phyloP scores from a whole-genome alignment of 2,329 filamentous ascomycete species.

The Madurella mycetomatis region DNA sequence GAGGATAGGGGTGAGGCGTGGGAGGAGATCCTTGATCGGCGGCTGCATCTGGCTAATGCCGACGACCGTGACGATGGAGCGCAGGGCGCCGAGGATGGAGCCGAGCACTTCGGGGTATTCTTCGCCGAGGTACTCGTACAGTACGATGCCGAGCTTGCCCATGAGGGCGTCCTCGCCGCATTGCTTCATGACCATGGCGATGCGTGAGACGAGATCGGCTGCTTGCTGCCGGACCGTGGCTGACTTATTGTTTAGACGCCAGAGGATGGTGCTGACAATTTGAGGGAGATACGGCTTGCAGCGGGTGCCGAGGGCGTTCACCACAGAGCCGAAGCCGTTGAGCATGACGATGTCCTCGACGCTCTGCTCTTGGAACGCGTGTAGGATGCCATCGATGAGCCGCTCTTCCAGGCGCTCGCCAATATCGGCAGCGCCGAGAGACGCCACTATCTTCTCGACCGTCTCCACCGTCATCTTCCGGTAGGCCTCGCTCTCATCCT shows the following conservation, averaged over 20 bases:
- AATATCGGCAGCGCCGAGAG: constrained; percentile 89
- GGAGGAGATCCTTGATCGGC: constrained; percentile 91
- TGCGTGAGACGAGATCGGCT: constrained; percentile 91
- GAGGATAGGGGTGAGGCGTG: constrained; percentile 93
- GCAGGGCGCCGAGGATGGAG: constrained; percentile 89
- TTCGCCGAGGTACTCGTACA: constrained; percentile 97
- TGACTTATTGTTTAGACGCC: constrained; percentile 96
- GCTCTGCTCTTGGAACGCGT: constrained; percentile 96
- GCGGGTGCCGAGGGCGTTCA: constrained; percentile 87
- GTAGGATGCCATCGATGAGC: constrained; percentile 89
- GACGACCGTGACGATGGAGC: constrained; percentile 95
- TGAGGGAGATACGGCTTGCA: constrained; percentile 97
- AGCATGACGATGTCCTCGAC: constrained; percentile 94
- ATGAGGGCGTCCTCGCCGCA: constrained; percentile 94
- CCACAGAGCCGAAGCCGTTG: constrained; percentile 95
- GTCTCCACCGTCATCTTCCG: constrained; percentile 99
- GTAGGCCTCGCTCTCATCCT: constrained; percentile 97
- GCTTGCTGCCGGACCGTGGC: constrained; percentile 95
- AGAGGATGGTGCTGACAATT: constrained; percentile 94
- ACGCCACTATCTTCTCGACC: constrained; percentile 91
- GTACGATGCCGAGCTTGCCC: constrained; percentile 87
- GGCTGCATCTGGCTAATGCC: constrained; percentile 98
- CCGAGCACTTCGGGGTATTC: constrained; percentile 97
- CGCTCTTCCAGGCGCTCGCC: constrained; percentile 88
- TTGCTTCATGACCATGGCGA: constrained; percentile 98